Conservation (phyloP, 1,139 yeast species). For the Sugiyamaella castrensis region DNA sequence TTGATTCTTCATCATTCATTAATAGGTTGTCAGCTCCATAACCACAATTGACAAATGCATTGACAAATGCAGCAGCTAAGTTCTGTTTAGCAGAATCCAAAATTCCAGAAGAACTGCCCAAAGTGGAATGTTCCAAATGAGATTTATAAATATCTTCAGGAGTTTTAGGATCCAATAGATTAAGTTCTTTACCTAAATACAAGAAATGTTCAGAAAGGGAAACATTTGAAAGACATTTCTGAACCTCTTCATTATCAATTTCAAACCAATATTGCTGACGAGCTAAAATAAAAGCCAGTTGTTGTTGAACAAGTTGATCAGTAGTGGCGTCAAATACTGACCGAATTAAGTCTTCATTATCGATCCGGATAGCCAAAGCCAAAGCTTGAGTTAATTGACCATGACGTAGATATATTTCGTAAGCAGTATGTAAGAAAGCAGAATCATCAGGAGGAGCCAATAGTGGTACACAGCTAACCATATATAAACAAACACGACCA, state of each 20-base stretch:
- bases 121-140: slow-evolving; percentile 70
- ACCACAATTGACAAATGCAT: slow-evolving; percentile 87
- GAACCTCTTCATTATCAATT: slow-evolving; percentile 70
- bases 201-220: slow-evolving; percentile 75
- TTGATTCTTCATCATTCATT: slow-evolving; percentile 58
- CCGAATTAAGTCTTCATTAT: slow-evolving; percentile 71
- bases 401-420: slow-evolving; percentile 73
- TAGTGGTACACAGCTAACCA: slow-evolving; percentile 93
- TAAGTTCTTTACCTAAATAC: slow-evolving; percentile 81
- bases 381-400: slow-evolving; percentile 86
- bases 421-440: slow-evolving; percentile 88
- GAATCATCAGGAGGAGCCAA: slow-evolving; percentile 94
- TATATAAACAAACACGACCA: slow-evolving; percentile 86
- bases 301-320: slow-evolving; percentile 76
- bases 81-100: slow-evolving; percentile 94
- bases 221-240: slow-evolving; percentile 79
- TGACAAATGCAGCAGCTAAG: slow-evolving; percentile 92
- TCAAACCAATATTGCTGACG: slow-evolving; percentile 81
- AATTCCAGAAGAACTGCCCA: slow-evolving; percentile 59
- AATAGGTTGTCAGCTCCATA: slow-evolving; percentile 82
- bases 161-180: slow-evolving; percentile 81
- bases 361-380: slow-evolving; percentile 83
- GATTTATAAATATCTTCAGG: slow-evolving; percentile 95
- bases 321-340: slow-evolving; percentile 73
- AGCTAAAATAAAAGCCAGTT: slow-evolving; percentile 84